These are phyloP conservation scores for Poronia punctata DNA, from an alignment of 495 filamentous ascomycete species.

Conservation along the genomic window DNA sequence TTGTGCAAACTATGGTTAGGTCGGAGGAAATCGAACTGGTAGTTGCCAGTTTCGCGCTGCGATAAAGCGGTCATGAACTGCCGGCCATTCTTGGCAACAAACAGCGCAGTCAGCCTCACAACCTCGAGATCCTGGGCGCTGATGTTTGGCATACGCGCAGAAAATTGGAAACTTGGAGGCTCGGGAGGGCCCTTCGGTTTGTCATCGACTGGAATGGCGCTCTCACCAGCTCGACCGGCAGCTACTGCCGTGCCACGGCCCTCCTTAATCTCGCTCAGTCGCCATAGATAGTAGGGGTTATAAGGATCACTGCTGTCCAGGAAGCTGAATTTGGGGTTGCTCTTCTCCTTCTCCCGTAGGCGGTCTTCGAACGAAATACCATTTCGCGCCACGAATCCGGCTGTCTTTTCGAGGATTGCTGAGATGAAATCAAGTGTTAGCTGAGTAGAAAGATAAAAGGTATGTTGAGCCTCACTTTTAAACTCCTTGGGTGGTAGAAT, in stretches of 20 bases:
- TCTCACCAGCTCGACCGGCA: conserved; percentile 68
- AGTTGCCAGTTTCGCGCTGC: conserved; percentile 84
- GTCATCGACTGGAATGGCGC: conserved; percentile 43
- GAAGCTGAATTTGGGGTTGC: conserved; percentile 89
- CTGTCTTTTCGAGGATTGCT: conserved; percentile 91
- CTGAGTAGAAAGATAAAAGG: not conserved
- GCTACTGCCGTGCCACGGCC: conserved; percentile 75
- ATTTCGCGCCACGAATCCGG: conserved; percentile 83
- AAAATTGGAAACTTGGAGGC: conserved; percentile 89
- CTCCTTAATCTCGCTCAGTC: conserved; percentile 73
- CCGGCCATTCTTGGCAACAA: conserved; percentile 84
- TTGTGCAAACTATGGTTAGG: conserved; percentile 93
- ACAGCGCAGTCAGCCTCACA: conserved; percentile 80
- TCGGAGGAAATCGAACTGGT: conserved; percentile 93
- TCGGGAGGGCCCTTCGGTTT: conserved; percentile 76
- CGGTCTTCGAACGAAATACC: conserved; percentile 81
- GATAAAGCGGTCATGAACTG: conserved; percentile 82
- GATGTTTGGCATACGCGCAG: conserved; percentile 95
- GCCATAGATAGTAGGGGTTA: conserved; percentile 83
- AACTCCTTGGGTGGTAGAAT: conserved; percentile 66
- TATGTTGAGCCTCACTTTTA: conserved; percentile 14
- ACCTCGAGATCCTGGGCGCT: conserved; percentile 93
- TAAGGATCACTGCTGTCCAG: conserved; percentile 75
- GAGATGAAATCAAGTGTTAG: conserved; percentile 50
- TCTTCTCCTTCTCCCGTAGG: conserved; percentile 76